A percentile compares a stretch with the other conserved stretches of the same genome.
These are phyloP conservation scores for Rhododendron griersonianum DNA, from an alignment of 148 eudicot genomes.

Conservation along the genomic window DNA sequence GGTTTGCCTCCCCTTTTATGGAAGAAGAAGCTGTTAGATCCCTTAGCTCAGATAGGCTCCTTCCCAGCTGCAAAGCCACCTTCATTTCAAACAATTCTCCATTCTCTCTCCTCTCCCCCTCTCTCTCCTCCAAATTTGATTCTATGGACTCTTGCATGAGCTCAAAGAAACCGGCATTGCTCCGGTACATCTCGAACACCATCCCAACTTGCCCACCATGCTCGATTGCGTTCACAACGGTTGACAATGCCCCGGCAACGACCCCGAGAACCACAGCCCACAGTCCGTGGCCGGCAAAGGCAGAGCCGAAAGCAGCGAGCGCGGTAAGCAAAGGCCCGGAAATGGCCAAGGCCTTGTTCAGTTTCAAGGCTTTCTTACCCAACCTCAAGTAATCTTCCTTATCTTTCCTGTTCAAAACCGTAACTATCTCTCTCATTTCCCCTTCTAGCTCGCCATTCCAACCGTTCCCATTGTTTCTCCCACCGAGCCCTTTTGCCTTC, in stretches of 20 bases:
- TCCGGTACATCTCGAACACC: constrained; percentile 56
- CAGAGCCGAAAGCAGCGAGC: constrained; percentile 52
- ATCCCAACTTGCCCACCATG: constrained; percentile 47
- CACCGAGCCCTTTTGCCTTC: background rate
- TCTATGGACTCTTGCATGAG: constrained; percentile 32
- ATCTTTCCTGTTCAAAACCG: constrained; percentile 43
- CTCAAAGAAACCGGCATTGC: constrained; percentile 28
- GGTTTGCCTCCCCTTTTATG: constrained; percentile 20
- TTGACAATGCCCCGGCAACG: constrained; percentile 24
- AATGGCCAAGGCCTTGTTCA: constrained; percentile 49
- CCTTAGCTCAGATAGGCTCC: constrained; percentile 53
- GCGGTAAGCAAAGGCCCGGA: constrained; percentile 52
- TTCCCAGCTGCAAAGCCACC: constrained; percentile 61
- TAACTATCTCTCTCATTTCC: constrained; percentile 41
- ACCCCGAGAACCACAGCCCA: constrained; percentile 7
- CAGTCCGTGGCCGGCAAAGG: constrained; percentile 16
- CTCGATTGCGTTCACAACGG: constrained; percentile 20
- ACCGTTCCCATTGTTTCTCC: constrained; percentile 26
- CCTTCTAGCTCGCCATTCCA: constrained; percentile 50
- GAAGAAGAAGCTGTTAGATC: constrained; percentile 35
- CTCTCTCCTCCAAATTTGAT: constrained; percentile 25
- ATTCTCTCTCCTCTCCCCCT: constrained; percentile 40
- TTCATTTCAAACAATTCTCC: constrained; percentile 64
- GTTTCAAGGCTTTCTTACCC: constrained; percentile 50
- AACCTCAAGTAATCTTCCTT: constrained; percentile 50